phyloP scores from a whole-genome alignment of 495 filamentous ascomycete genomes.

The Neurospora pannonica region DNA sequence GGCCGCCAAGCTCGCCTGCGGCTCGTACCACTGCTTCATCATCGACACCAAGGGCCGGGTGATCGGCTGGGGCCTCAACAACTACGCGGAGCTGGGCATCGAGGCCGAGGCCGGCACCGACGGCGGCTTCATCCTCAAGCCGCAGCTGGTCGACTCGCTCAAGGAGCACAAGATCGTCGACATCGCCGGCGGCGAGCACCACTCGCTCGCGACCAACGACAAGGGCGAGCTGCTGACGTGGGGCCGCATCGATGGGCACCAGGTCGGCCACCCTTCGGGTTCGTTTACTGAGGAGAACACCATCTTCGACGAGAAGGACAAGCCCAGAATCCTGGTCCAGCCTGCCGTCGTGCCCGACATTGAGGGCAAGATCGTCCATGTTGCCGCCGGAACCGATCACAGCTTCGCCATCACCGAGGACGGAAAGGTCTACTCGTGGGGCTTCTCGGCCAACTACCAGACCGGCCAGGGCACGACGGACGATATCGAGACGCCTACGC shows the following conservation, averaged over 20 bases:
- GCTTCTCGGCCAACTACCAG: slow-evolving; percentile 57
- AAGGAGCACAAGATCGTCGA: slow-evolving; percentile 37
- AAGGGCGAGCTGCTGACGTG: slow-evolving; percentile 56
- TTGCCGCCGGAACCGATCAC: slow-evolving; percentile 48
- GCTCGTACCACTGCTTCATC: slow-evolving; percentile 69
- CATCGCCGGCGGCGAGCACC: slow-evolving; percentile 60
- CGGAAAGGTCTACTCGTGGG: slow-evolving; percentile 60
- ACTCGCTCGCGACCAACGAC: slow-evolving; percentile 52
- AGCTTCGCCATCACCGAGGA: slow-evolving; percentile 48
- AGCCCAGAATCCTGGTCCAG: slow-evolving; percentile 47
- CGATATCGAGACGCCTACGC: slow-evolving; percentile 48
- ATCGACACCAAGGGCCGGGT: slow-evolving; percentile 61
- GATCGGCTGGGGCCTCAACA: slow-evolving; percentile 82
- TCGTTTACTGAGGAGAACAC: slow-evolving; percentile 45
- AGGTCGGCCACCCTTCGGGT: slow-evolving; percentile 46
- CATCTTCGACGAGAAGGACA: slow-evolving; percentile 44
- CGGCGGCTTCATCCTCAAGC: slow-evolving; percentile 44
- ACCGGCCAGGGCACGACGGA: slow-evolving; percentile 53
- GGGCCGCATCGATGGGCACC: slow-evolving; percentile 58
- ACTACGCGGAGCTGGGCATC: slow-evolving; percentile 69
- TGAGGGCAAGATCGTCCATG: slow-evolving; percentile 18
- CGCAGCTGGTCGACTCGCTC: slow-evolving; percentile 41
- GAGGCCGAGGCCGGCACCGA: slow-evolving; percentile 54
- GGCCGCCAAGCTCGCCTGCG: slow-evolving; percentile 47
- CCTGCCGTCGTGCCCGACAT: slow-evolving; percentile 34